Conservation (phyloP, 345 rosid genomes). For the Pelargonium nanum region DNA sequence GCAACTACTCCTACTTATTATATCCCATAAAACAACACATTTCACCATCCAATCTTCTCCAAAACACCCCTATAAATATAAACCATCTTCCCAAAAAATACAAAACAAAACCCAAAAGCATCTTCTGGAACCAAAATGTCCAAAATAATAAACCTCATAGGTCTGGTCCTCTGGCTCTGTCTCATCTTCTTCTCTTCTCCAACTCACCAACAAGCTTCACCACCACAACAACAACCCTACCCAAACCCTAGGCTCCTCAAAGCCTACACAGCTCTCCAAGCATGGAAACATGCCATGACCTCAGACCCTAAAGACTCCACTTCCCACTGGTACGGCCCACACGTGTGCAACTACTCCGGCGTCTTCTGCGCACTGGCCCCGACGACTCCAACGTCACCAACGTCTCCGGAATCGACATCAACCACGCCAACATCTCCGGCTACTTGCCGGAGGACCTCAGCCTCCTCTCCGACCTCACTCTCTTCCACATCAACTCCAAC, state of each 20-base stretch:
- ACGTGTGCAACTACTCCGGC: no score
- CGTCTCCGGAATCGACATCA: no score
- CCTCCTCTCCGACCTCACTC: conserved; percentile 60
- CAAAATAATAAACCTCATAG: neutral
- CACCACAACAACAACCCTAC: neutral
- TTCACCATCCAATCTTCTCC: neutral
- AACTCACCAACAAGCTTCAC: neutral
- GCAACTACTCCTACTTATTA: neutral
- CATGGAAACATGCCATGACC: no score
- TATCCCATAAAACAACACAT: neutral
- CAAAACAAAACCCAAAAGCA: conserved; percentile 11
- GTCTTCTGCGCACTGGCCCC: no score
- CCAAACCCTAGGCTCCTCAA: neutral
- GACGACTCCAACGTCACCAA: no score
- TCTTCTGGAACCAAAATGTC: neutral
- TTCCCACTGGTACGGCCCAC: no score
- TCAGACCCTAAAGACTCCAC: no score
- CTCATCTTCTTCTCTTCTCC: neutral
- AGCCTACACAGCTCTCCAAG: no score
- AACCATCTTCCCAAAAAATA: neutral
- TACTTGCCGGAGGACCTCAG: conserved; percentile 54
- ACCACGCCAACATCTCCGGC: conserved; percentile 35
- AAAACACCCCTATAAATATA: neutral
- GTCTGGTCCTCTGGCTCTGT: neutral
- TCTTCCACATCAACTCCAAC: conserved; percentile 74